Evolutionary conservation across 129 eudicot genomes (phyloP).

Genomic region (Helichrysum umbraculigerum): DNA sequence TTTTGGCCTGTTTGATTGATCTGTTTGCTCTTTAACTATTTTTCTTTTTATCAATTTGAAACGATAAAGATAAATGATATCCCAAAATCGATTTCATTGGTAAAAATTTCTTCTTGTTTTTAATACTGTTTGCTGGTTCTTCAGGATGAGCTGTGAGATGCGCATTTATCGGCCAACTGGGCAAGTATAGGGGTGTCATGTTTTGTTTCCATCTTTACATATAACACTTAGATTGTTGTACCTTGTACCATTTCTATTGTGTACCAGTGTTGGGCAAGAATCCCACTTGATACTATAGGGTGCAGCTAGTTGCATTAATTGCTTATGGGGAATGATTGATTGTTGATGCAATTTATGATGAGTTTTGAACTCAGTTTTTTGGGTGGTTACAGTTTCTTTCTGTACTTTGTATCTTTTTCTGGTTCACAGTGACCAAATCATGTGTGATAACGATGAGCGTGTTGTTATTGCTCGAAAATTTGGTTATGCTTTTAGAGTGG

Average conservation of each 20-base stretch:
- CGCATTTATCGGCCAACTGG: neutral
- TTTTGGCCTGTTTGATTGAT: neutral
- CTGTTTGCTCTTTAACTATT: neutral
- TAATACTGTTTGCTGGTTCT: constrained; percentile 27
- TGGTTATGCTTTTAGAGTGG: too few relatives aligned
- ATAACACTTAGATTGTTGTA: constrained; percentile 7
- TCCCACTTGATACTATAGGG: neutral
- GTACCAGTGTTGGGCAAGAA: constrained; percentile 10
- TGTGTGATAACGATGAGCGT: neutral
- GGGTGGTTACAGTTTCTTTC: neutral
- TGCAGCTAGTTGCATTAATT: neutral
- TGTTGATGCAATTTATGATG: neutral
- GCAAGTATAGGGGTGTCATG: neutral
- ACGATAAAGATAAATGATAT: neutral
- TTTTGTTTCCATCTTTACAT: constrained; percentile 21
- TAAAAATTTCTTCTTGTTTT: neutral
- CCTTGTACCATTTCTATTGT: constrained; percentile 11
- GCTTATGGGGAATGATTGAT: neutral
- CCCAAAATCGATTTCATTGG: neutral
- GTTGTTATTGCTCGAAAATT: too few relatives aligned
- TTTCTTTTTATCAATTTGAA: neutral
- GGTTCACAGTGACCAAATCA: neutral
- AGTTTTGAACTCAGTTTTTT: neutral
- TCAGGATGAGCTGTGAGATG: constrained; percentile 66
- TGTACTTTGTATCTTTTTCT: neutral